Evolutionary conservation across 495 filamentous ascomycete species (phyloP).

Genomic region (Hyphodiscus hymeniophilus): DNA sequence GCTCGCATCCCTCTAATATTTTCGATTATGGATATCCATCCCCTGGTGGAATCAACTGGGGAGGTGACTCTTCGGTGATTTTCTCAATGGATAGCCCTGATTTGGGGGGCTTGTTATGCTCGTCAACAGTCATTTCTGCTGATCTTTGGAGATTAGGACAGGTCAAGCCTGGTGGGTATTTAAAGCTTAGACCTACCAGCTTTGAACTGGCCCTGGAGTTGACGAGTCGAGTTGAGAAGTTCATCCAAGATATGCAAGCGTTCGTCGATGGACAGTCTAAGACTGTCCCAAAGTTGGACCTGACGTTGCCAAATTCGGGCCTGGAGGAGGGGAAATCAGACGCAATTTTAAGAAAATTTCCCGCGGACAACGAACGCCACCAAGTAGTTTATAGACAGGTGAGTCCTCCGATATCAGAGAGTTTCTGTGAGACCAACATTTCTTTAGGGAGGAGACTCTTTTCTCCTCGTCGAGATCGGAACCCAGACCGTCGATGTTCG

Average conservation of each 20-base stretch:
- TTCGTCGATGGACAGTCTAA: slow-evolving; percentile 7
- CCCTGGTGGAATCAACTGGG: slow-evolving; percentile 48
- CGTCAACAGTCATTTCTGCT: slow-evolving; percentile 43
- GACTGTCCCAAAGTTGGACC: background rate
- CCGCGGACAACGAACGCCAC: slow-evolving; percentile 32
- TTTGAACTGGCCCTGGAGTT: slow-evolving; percentile 36
- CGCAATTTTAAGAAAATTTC: slow-evolving; percentile 6
- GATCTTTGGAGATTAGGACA: slow-evolving; percentile 54
- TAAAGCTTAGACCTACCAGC: slow-evolving; percentile 37
- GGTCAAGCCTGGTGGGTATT: slow-evolving; percentile 48
- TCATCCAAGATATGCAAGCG: slow-evolving; percentile 28
- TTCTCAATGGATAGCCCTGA: slow-evolving; percentile 51
- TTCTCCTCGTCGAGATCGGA: slow-evolving; percentile 47
- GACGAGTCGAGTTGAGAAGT: slow-evolving; percentile 27
- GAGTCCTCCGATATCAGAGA: background rate
- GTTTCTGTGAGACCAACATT: background rate
- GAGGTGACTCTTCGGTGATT: slow-evolving; percentile 49
- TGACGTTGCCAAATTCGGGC: background rate
- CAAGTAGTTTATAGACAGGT: slow-evolving; percentile 42
- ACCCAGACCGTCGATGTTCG: slow-evolving; percentile 16
- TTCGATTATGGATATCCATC: slow-evolving; percentile 45
- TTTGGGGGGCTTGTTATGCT: slow-evolving; percentile 50
- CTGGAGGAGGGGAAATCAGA: slow-evolving; percentile 4
- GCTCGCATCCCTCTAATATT: slow-evolving; percentile 47
- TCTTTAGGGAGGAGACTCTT: slow-evolving; percentile 44